Percentiles rank a stretch among this genome's conserved stretches.
phyloP scores from a whole-genome alignment of 2,329 filamentous ascomycete genomes.

The Penicillium sp. region DNA sequence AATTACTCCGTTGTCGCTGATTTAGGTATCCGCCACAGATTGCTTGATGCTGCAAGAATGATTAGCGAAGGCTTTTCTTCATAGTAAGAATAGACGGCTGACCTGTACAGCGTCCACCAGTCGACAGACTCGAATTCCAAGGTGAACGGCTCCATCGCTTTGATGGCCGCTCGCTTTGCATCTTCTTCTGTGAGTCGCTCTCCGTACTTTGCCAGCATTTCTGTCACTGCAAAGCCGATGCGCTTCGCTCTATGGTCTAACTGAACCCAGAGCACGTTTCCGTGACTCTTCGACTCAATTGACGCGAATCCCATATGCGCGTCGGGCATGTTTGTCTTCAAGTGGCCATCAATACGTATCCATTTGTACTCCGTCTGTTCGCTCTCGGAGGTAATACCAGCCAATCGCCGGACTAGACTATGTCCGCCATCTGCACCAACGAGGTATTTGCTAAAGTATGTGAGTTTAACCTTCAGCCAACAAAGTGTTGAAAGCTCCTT shows the following conservation, averaged over 20 bases:
- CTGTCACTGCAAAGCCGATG: constrained; percentile 15
- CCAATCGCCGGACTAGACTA: constrained; percentile 9
- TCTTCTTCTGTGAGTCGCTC: constrained; percentile 5
- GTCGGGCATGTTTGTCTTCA: constrained; percentile 17
- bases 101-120: constrained; percentile 35
- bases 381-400: constrained; percentile 15
- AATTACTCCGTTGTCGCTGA: constrained; percentile 51
- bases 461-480: background rate
- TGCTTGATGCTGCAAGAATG: constrained; percentile 47
- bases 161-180: constrained; percentile 7
- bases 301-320: background rate
- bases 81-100: background rate
- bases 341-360: constrained; percentile 15
- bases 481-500: background rate
- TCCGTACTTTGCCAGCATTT: constrained; percentile 13
- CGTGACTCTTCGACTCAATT: constrained; percentile 17
- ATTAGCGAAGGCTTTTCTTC: background rate
- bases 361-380: constrained; percentile 11
- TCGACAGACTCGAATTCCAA: constrained; percentile 24
- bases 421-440: constrained; percentile 15
- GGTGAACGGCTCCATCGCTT: constrained; percentile 8
- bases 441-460: constrained; percentile 11
- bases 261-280: constrained; percentile 20
- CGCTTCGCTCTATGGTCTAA: constrained; percentile 17
- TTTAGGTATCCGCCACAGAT: constrained; percentile 43